Base-by-base conservation (phyloP, 116 monocot genomes). In the Posidonia oceanica region DNA sequence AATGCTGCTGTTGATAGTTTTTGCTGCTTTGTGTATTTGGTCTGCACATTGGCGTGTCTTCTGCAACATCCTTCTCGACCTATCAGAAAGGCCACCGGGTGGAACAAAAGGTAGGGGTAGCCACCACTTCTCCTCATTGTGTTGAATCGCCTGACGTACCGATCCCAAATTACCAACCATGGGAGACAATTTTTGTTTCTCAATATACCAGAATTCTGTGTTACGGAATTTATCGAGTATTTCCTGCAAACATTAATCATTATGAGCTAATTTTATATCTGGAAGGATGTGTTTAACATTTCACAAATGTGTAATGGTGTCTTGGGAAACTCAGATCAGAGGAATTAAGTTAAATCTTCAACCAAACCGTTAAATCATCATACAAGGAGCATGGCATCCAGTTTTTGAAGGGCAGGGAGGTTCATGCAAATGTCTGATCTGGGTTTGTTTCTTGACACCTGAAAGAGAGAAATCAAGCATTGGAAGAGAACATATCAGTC, bases 81-180 rank as follows among this genome's bases (percentile, higher is more conserved):
- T 78, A 22, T 85, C 85, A 8, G 83, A 54, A 7, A 94, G 85
- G n/a, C 94, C 94, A 21, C 60, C 58, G 3, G 70, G 66, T 2
- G 94, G 94, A 40, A 94, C 83, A 63, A 83, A 87, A 0, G 94
- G 94, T 14, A 94, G 74, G 0, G 94, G 94, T 53, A 90, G 66
- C 94, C 94, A 94, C 94, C 94, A 94, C 64, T 87, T 90, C 69
- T 94, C 90, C n/a, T 87, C 83, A 56, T 85, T 85, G 12, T 77
- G 80, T 38, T 83, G 85, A 18, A 68, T 75, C 59, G 77, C 55
- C 42, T 71, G 36, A 12, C 85, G 70, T 59, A 84, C 84, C 1
- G 93, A 89, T 59, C 76, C 76, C 64, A 83, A 77, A 8, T 68
- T 72, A 11, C 52, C 71, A 12, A 75, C 64, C n/a, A 59, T 77